Evolutionary conservation across 129 eudicot species (phyloP), one percentile per base, ranked within the genome.

Genomic region (Mikania micrantha): DNA sequence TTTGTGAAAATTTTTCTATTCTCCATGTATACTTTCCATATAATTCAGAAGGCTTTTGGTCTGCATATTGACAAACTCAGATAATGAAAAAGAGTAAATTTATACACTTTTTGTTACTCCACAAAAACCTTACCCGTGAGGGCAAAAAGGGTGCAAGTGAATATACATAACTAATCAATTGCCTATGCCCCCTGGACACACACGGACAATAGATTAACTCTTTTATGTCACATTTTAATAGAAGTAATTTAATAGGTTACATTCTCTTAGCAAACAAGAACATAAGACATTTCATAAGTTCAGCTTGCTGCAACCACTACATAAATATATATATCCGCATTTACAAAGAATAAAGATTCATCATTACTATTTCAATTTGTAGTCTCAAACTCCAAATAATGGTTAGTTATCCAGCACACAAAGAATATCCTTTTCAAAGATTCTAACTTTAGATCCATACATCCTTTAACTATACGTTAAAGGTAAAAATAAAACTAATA

Each of bases 11-110:
- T 16, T 86, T 86, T 52, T 93, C 92, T 31, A 93, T 89, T 87
- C 86, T 89, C 99, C 99, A 93, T 40, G 96, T 93, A 64, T 86
- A 71, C 75, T 81, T 88, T 50, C 95, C 96, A 81, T 78, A 93
- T 48, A 93, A 74, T 35, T 86, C 86, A 13, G 90, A 79, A 72
- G 96, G 99, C 66, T 83, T 89, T 47, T 67, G 85, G 27, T 92
- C 99, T 93, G 78, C 68, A 76, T 73, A 34, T 67, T 39, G 13
- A 70, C 12, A 62, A 60, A 50, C 49, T 39, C 39, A 10, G 59
- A n/a, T n/a, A 60, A 69, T 47, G 39, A 35, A 57, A 57, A 42
- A 60, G 38, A 17, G 16, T 22, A 36, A 19, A 48, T 4, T 22
- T 22, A 45, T 36, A 56, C 20, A 24, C 7, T 27, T 42, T 57